Evolutionary conservation across 2,329 filamentous ascomycete species (phyloP).

Genomic region (Cordyceps cicadae): DNA sequence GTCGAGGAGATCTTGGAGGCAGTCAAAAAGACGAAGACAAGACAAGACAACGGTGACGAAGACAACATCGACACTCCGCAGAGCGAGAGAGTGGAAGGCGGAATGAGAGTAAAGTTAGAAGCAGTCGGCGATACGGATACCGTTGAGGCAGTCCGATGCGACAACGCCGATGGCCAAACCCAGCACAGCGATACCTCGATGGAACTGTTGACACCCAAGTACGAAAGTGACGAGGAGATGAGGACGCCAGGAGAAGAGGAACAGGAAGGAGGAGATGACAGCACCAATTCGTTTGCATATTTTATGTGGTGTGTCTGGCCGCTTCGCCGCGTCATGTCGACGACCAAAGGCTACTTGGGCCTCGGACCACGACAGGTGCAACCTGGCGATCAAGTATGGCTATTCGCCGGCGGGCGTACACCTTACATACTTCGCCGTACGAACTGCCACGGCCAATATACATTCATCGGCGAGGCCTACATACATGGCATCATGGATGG

Average conservation of each 20-base stretch:
- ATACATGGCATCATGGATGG: conserved; percentile 9
- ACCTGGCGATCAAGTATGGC: conserved; percentile 12
- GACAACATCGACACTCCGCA: background rate
- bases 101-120: background rate
- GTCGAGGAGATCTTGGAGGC: background rate
- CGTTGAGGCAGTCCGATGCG: background rate
- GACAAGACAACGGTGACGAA: background rate
- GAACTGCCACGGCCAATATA: background rate
- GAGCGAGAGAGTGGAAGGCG: no score
- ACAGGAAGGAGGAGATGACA: background rate
- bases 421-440: conserved; percentile 6
- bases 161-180: background rate
- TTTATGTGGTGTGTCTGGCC: conserved; percentile 10
- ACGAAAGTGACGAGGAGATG: background rate
- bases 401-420: conserved; percentile 3
- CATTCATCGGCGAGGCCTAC: conserved; percentile 5
- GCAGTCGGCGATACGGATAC: background rate
- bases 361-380: background rate
- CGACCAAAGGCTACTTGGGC: conserved; percentile 10
- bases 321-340: conserved; percentile 4
- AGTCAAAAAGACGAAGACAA: background rate
- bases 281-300: conserved; percentile 3
- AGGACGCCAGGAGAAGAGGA: background rate
- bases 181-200: background rate
- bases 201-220: background rate